Conservation (phyloP, 805 yeast species). For the Cyberlindnera bimundalis region DNA sequence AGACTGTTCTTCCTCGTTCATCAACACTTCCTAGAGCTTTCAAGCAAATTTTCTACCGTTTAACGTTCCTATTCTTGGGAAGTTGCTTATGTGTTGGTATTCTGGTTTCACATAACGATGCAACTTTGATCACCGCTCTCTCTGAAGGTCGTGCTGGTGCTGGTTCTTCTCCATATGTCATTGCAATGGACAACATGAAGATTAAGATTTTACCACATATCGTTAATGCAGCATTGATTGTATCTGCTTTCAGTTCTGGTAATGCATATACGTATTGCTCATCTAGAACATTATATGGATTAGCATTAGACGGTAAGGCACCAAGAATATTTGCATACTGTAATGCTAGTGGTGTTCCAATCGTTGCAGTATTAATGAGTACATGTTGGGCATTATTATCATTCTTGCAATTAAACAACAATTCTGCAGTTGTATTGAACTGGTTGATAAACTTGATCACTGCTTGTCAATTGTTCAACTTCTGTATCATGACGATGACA, state of each 20-base stretch:
- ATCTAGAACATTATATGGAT: constrained; percentile 62
- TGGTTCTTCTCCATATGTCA: constrained; percentile 75
- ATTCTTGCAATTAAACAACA: constrained; percentile 57
- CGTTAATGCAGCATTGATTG: constrained; percentile 72
- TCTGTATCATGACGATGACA: constrained; percentile 52
- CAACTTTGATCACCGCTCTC: constrained; percentile 53
- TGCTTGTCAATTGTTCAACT: constrained; percentile 63
- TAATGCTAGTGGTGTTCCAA: constrained; percentile 66
- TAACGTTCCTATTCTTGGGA: constrained; percentile 63
- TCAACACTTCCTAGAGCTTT: constrained; percentile 74
- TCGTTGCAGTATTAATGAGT: constrained; percentile 49
- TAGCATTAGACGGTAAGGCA: constrained; percentile 70
- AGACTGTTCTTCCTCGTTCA: constrained; percentile 62
- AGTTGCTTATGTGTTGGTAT: constrained; percentile 80
- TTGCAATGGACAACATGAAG: constrained; percentile 71
- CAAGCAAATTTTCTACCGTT: constrained; percentile 66
- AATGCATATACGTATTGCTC: constrained; percentile 77
- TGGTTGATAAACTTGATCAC: constrained; percentile 76
- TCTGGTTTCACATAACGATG: constrained; percentile 68
- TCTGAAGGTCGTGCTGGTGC: constrained; percentile 68
- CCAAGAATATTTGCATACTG: constrained; percentile 64
- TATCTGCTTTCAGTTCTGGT: constrained; percentile 81
- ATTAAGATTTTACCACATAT: constrained; percentile 69
- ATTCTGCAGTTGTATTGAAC: constrained; percentile 59
- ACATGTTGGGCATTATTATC: constrained; percentile 61